Base-by-base conservation (phyloP, 73 alveolate species). In the Paramecium primaurelia region DNA sequence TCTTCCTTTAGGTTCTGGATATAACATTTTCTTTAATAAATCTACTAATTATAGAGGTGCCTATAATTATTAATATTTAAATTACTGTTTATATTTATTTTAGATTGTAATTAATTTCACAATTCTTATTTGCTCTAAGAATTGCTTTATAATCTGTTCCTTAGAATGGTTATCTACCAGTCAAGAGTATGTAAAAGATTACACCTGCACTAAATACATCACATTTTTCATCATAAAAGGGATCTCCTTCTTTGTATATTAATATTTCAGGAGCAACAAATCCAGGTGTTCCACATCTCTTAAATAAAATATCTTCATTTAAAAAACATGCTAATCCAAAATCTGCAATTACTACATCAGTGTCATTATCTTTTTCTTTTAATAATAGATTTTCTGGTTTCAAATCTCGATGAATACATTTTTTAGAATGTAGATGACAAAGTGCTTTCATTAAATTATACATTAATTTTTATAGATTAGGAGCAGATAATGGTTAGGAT, bases 281-380 rank as follows among this genome's bases (percentile, higher is more conserved):
- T 47, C 94, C 94, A 71, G 94, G 94, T 2, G 94, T 89, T 28
- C 94, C 94, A 47, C 94, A 89, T 71, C 94, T 77, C 30, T 89
- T 89, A 58, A 89, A 89, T 54, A 89, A 37, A 30, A 89, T 73
- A 1, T 89, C 94, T 47, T 89, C 88, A 58, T 89, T 83, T 2
- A 83, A 20, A 36, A 89, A 89, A 22, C 92, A 34, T 5, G 94
- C 94, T 38, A 89, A 73, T 71, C 94, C 94, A 71, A 89, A 89
- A n/a, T 89, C 94, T 12, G 94, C 94, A 6, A 89, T 83, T 26
- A 89, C 94, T 26, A 89, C 54, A 83, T 89, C 94, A 28, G 80
- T 38, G 38, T 89, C 94, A 47, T 71, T 89, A 4, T 51, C 88
- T 73, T 89, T 89, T n/a, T 58, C 68, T 37, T 89, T 89, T 16